Evolutionary conservation across 352 stramenopile genomes (phyloP), one percentile per base, ranked within the genome.

Genomic region (Phytophthora brassicae): DNA sequence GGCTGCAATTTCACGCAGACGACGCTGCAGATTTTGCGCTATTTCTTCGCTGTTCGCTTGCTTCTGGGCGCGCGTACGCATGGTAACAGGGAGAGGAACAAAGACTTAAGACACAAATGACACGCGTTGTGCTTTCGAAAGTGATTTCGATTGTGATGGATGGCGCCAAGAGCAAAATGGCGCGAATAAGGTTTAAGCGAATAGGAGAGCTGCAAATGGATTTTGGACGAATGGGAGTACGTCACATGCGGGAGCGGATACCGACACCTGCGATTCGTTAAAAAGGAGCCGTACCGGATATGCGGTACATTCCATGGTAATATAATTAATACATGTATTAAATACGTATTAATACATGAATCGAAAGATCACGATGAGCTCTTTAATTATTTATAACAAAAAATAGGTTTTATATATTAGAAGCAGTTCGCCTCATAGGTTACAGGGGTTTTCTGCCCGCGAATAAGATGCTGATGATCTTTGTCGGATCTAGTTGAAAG

Each of bases 61-160:
- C 41, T 62, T 70, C 45, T 72, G 58, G 11, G 68, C 56, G 36
- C 64, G 58, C 11, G 68, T 75, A 16, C 53, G 63, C 64, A 75
- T 75, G 46, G 35, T 49, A 16, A 44, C 26, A 6, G 36, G 41
- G 17, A 16, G 16, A 35, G 23, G 16, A 14, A 19, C 24, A 51
- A 19, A 38, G 36, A 41, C 23, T 49, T 17, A 24, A 22, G 33
- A 57, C 35, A 8, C 38, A 59, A 35, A 22, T 31, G 33, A 47
- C 17, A 44, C 28, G 19, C 12, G 20, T 24, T 46, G 28, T 6
- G 9, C 33, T 47, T 51, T 41, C 19, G 12, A 35, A 55, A 24
- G 57, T 50, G 45, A 62, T 62, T 59, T 14, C 44, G 44, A 43
- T 66, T 61, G 60, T 63, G 54, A 60, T 65, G 61, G 56, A 55